Evolutionary conservation across 2,329 filamentous ascomycete genomes (phyloP).

Genomic region (Diaporthe humulicola): DNA sequence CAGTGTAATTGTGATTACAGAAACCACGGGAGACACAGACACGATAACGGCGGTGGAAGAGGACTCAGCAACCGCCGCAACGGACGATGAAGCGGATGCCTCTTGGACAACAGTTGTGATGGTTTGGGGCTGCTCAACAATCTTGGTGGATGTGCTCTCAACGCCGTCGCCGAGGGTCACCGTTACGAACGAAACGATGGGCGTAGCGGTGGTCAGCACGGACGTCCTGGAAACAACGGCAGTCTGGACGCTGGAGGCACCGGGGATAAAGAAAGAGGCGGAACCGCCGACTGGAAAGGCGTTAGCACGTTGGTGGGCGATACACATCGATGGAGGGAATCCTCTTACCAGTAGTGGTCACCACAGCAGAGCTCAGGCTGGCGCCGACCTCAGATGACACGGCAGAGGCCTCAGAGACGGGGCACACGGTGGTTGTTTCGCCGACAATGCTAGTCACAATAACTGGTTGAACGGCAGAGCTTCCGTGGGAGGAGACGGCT

Average conservation of each 20-base stretch:
- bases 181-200: slow-evolving; percentile 9
- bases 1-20: slow-evolving; percentile 34
- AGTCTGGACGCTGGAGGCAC: slow-evolving; percentile 20
- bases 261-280: slow-evolving; percentile 36
- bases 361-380: slow-evolving; percentile 39
- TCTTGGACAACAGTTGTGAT: background rate
- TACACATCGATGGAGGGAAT: no score
- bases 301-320: background rate
- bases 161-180: slow-evolving; percentile 2
- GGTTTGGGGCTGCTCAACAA: slow-evolving; percentile 10
- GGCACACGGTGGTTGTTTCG: slow-evolving; percentile 45
- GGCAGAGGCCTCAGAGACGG: slow-evolving; percentile 40
- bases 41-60: slow-evolving; percentile 24
- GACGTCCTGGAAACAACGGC: background rate
- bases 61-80: slow-evolving; percentile 10
- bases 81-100: slow-evolving; percentile 17
- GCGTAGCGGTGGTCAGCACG: background rate
- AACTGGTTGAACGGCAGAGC: slow-evolving; percentile 43
- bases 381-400: slow-evolving; percentile 32
- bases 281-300: slow-evolving; percentile 23
- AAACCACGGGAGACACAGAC: slow-evolving; percentile 26
- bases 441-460: slow-evolving; percentile 44
- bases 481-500: slow-evolving; percentile 36
- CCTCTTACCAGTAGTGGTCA: slow-evolving; percentile 34
- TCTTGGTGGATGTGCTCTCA: slow-evolving; percentile 21